Evolutionary conservation across 2,329 filamentous ascomycete genomes (phyloP), one percentile per base, ranked within the genome.

Genomic region (Sarocladium oryzae): DNA sequence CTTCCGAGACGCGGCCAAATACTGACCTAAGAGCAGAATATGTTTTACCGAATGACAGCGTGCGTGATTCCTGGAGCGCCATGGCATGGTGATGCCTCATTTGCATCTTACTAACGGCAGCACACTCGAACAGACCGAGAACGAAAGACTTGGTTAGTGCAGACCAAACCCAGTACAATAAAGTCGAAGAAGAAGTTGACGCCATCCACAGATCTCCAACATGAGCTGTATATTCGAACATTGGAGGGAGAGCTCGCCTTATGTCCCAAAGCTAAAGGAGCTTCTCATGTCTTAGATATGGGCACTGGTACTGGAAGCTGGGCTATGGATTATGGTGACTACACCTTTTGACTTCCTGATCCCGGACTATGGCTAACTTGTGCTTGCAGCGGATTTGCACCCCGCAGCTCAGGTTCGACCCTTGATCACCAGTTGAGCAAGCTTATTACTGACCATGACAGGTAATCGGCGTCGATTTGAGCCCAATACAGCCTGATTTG

Each of bases 401-500:
- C 60, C 58, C 7, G 57, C 56, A 21, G 53, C 59, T 13, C 51
- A 60, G 51, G 58, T 61, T 33, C 13, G 41, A 1, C 28, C 21
- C 56, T 36, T n/a, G 13, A 58, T 21, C 6, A 10, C 10, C 43
- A 13, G 6, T 16, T 13, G 2, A 16, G 55, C 28, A 20, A 10
- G 26, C 21, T 15, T 13, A 33, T 33, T 30, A 21, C 43, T 48
- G 21, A 48, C 26, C 6, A 6, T 7, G 3, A 21, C 33, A 48
- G 43, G 58, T 61, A 20, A 58, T 58, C 32, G 62, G 63, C 13
- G 61, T 66, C 26, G 66, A 69, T 49, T 50, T 69, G 2, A 61
- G 59, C 4, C 64, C 64, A 0, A 66, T 68, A 16, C 66, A 69
- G 40, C 66, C 66, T 1, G 49, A 52, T 49, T 66, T 59, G 62